These are phyloP conservation scores for Rhododendron molle DNA, from an alignment of 148 eudicot species.

Conservation along the genomic window DNA sequence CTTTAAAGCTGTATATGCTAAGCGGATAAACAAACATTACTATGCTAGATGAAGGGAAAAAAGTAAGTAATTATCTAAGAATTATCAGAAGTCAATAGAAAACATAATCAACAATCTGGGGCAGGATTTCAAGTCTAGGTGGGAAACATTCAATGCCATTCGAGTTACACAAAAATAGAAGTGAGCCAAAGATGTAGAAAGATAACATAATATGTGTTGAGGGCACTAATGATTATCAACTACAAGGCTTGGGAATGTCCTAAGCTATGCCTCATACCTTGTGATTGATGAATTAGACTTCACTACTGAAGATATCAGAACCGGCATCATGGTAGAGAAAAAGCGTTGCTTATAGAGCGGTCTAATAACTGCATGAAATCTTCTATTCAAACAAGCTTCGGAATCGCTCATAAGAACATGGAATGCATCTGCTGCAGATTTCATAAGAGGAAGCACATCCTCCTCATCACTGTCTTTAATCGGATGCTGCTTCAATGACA, in stretches of 20 bases:
- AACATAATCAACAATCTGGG: not conserved
- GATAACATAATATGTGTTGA: not conserved
- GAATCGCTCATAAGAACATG: slow-evolving; percentile 75
- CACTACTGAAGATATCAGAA: slow-evolving; percentile 43
- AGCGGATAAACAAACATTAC: slow-evolving; percentile 2
- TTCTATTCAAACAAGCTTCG: slow-evolving; percentile 74
- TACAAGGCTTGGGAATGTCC: not conserved
- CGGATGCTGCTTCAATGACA: slow-evolving; percentile 19
- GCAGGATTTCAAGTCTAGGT: not conserved
- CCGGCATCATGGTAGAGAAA: slow-evolving; percentile 68
- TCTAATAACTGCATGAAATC: slow-evolving; percentile 62
- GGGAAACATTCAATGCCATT: not conserved
- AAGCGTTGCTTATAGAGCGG: slow-evolving; percentile 95
- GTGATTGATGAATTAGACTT: slow-evolving; percentile 36
- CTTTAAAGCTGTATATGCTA: not conserved
- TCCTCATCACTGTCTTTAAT: slow-evolving; percentile 25
- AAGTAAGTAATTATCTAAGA: not conserved
- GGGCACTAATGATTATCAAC: not conserved
- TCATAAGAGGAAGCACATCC: slow-evolving; percentile 31
- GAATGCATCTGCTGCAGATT: slow-evolving; percentile 83
- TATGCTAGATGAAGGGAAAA: not conserved
- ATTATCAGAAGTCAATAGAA: not conserved
- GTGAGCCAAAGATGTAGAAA: not conserved
- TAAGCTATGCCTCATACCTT: slow-evolving; percentile 40
- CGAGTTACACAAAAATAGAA: not conserved